Percentiles rank a stretch among this genome's conserved stretches.
Conservation (phyloP, 148 eudicot species). For the Arctostaphylos glauca region DNA sequence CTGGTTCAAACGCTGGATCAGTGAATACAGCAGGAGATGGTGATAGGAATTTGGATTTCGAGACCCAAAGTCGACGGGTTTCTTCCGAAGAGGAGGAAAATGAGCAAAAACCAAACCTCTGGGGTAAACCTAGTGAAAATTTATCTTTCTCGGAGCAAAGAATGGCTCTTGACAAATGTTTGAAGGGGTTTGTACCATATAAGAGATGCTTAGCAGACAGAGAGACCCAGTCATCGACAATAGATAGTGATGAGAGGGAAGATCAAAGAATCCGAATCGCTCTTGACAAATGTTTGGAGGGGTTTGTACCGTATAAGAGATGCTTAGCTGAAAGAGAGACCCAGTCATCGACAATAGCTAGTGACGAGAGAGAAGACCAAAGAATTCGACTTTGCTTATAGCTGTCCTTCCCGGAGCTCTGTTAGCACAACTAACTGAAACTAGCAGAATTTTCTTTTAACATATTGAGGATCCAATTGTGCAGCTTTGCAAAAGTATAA, state of each 20-base stretch:
- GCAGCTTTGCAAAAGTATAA: conserved; percentile 2
- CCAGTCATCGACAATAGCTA: conserved; percentile 24
- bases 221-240: conserved; percentile 27
- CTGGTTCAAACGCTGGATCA: conserved; percentile 38
- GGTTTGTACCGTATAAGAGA: conserved; percentile 91
- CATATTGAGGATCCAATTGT: conserved; percentile 7
- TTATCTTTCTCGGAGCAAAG: conserved; percentile 18
- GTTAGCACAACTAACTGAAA: neutral
- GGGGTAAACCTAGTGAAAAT: neutral
- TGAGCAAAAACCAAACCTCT: neutral
- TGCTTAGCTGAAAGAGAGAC: conserved; percentile 42
- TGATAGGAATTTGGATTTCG: conserved; percentile 32
- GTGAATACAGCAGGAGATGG: conserved; percentile 24
- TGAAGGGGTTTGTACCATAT: conserved; percentile 81
- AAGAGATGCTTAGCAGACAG: conserved; percentile 64
- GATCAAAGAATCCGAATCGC: conserved; percentile 28
- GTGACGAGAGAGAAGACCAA: conserved; percentile 45
- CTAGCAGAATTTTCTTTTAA: conserved; percentile 10
- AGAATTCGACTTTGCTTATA: conserved; percentile 62
- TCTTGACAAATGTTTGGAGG: conserved; percentile 32
- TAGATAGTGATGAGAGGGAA: conserved; percentile 37
- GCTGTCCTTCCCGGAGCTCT: neutral
- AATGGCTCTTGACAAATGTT: conserved; percentile 15
- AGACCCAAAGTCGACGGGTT: conserved; percentile 22
- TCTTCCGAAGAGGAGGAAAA: conserved; percentile 17